These are phyloP conservation scores for Bodo saltans DNA, from an alignment of 78 protist species.

Conservation along the genomic window DNA sequence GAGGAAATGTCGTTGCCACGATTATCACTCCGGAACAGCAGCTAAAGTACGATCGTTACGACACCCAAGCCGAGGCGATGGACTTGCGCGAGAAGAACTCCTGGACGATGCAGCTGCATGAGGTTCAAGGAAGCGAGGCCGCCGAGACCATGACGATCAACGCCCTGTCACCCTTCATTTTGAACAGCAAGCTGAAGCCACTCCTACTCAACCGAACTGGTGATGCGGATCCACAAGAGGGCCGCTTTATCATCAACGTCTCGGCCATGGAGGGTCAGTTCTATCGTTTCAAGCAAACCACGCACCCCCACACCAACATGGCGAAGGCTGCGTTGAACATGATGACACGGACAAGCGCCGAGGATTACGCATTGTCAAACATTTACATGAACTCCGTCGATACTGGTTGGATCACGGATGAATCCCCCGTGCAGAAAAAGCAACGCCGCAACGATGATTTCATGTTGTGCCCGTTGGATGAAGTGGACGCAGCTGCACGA, in stretches of 20 bases:
- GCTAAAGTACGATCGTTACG: slow-evolving; percentile 24
- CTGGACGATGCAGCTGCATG: slow-evolving; percentile 25
- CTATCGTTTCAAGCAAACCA: slow-evolving; percentile 48
- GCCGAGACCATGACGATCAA: slow-evolving; percentile 35
- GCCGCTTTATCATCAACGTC: slow-evolving; percentile 78
- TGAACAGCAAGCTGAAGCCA: slow-evolving; percentile 28
- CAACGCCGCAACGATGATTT: background rate
- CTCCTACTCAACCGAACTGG: slow-evolving; percentile 32
- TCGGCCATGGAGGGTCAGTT: slow-evolving; percentile 85
- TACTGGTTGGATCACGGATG: slow-evolving; percentile 71
- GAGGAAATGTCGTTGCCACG: background rate
- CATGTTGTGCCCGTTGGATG: slow-evolving; percentile 79
- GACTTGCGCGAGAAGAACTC: slow-evolving; percentile 27
- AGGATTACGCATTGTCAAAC: slow-evolving; percentile 39
- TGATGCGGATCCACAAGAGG: background rate
- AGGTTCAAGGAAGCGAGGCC: slow-evolving; percentile 51
- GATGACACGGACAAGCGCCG: slow-evolving; percentile 81
- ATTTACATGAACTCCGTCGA: slow-evolving; percentile 82
- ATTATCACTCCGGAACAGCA: background rate
- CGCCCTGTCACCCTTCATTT: slow-evolving; percentile 37
- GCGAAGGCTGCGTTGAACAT: slow-evolving; percentile 86
- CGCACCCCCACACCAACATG: slow-evolving; percentile 96
- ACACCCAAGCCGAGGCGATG: slow-evolving; percentile 1
- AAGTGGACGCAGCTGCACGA: slow-evolving; percentile 87
- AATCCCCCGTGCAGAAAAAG: slow-evolving; percentile 18